phyloP scores from a whole-genome alignment of 192 early-diverging fungal species.

The Coemansia sp. region DNA sequence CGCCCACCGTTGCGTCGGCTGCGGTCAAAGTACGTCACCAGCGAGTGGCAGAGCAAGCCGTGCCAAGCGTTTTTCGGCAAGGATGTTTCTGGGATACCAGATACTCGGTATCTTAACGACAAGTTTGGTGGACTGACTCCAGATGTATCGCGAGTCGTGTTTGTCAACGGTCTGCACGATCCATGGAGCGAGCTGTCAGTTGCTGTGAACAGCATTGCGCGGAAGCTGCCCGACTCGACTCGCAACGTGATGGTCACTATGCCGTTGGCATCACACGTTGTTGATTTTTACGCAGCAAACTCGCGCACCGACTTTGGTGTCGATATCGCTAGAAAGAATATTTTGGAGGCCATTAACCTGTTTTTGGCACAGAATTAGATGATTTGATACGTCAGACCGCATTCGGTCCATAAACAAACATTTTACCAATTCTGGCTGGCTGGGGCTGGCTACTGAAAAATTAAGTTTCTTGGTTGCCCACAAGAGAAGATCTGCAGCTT shows the following conservation, averaged over 20 bases:
- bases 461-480: too few relatives aligned
- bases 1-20: constrained; percentile 48
- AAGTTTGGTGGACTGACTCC: constrained; percentile 39
- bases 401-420: background rate
- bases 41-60: constrained; percentile 46
- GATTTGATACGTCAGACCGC: background rate
- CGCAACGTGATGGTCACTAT: constrained; percentile 46
- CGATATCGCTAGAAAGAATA: constrained; percentile 32
- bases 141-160: constrained; percentile 57
- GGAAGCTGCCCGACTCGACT: constrained; percentile 10
- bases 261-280: constrained; percentile 46
- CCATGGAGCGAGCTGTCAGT: constrained; percentile 62
- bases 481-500: background rate
- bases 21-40: constrained; percentile 45
- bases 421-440: background rate
- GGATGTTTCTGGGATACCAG: constrained; percentile 18
- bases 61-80: constrained; percentile 51
- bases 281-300: constrained; percentile 45
- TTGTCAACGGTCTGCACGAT: constrained; percentile 66
- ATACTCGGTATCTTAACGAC: constrained; percentile 28
- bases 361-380: constrained; percentile 23
- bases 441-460: too few relatives aligned
- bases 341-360: constrained; percentile 30
- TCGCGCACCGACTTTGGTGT: constrained; percentile 45
- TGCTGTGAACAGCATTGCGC: constrained; percentile 18